A percentile compares a stretch with the other conserved stretches of the same genome.
Conservation (phyloP, 2,329 filamentous ascomycete species). For the Coniella lustricola region DNA sequence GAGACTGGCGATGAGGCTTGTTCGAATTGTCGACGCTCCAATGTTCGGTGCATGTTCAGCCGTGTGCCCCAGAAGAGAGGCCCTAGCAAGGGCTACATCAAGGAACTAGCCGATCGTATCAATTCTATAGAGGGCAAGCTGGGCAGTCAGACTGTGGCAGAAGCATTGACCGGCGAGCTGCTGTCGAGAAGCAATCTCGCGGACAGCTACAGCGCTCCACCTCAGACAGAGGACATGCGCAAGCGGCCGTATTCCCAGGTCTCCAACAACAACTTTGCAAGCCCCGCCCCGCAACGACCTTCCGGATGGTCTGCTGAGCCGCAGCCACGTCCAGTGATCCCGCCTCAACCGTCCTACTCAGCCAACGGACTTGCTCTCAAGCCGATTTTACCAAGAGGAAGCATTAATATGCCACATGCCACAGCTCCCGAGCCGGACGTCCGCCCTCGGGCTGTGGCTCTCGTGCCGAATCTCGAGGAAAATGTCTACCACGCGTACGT, state of each 20-base stretch:
- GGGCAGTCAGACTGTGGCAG: slow-evolving; percentile 40
- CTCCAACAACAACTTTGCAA: slow-evolving; percentile 32
- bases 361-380: slow-evolving; percentile 40
- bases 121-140: slow-evolving; percentile 77
- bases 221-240: slow-evolving; percentile 30
- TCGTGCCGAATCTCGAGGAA: slow-evolving; percentile 35
- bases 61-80: slow-evolving; percentile 82
- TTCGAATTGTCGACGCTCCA: slow-evolving; percentile 71
- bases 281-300: too few relatives aligned
- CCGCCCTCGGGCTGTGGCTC: slow-evolving; percentile 1
- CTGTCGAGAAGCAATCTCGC: slow-evolving; percentile 32
- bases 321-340: slow-evolving; percentile 35
- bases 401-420: neutral
- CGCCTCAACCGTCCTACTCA: slow-evolving; percentile 32
- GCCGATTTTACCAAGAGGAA: slow-evolving; percentile 30
- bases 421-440: slow-evolving; percentile 6
- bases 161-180: slow-evolving; percentile 35
- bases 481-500: slow-evolving; percentile 39
- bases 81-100: slow-evolving; percentile 90
- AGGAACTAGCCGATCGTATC: slow-evolving; percentile 80
- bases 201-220: slow-evolving; percentile 47
- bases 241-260: slow-evolving; percentile 46
- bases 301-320: slow-evolving; percentile 32
- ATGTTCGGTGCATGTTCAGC: slow-evolving; percentile 76
- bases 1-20: slow-evolving; percentile 69